These are phyloP conservation scores for Cadophora sp. DNA, from an alignment of 2,329 filamentous ascomycete genomes.

Conservation along the genomic window DNA sequence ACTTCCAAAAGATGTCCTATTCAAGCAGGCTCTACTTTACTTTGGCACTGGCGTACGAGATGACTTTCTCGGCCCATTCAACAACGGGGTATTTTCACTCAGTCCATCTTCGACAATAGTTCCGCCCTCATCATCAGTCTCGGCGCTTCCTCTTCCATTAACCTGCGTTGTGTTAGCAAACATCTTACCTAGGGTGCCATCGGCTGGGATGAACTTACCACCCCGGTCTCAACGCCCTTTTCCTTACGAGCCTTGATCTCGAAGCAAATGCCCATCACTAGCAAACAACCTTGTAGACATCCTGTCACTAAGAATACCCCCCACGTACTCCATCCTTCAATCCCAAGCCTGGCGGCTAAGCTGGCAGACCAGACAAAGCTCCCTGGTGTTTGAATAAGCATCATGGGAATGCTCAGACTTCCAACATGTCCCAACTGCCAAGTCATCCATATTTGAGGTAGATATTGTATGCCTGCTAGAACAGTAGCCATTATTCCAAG, in stretches of 20 bases:
- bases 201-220: constrained; percentile 20
- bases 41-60: constrained; percentile 22
- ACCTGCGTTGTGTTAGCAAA: constrained; percentile 19
- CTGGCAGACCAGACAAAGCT: constrained; percentile 89
- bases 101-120: constrained; percentile 36
- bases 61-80: constrained; percentile 33
- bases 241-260: constrained; percentile 53
- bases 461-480: constrained; percentile 87
- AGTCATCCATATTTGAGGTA: constrained; percentile 95
- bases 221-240: constrained; percentile 25
- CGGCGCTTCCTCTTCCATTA: constrained; percentile 21
- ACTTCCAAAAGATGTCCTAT: neutral
- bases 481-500: constrained; percentile 80
- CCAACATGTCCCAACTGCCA: constrained; percentile 85
- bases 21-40: neutral
- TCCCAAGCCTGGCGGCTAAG: constrained; percentile 79
- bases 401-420: constrained; percentile 94
- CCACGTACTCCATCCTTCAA: constrained; percentile 94
- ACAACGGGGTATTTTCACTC: constrained; percentile 37
- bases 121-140: constrained; percentile 41
- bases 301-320: constrained; percentile 89
- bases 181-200: too few species aligned
- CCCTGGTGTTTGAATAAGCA: constrained; percentile 96
- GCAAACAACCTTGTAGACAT: constrained; percentile 78
- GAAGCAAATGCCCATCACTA: constrained; percentile 83